These are phyloP conservation scores for Cladophialophora exuberans DNA, from an alignment of 2,329 filamentous ascomycete genomes.

Conservation along the genomic window DNA sequence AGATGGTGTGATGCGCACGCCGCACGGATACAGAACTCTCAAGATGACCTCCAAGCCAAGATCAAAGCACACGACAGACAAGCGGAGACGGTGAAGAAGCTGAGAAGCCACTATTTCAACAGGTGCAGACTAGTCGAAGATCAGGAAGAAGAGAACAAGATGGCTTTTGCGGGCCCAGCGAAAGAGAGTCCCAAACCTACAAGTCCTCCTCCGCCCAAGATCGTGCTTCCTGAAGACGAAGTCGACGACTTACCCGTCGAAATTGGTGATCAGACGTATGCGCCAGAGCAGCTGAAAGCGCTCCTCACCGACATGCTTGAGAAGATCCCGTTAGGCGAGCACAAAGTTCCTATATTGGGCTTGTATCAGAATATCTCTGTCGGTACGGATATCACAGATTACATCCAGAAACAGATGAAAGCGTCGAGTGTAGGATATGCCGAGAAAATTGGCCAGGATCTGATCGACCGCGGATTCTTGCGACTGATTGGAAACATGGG, in stretches of 20 bases:
- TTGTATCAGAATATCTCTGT: constrained; percentile 92
- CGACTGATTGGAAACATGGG: constrained; percentile 92
- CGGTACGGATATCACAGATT: constrained; percentile 93
- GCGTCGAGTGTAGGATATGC: constrained; percentile 85
- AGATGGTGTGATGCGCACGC: constrained; percentile 97
- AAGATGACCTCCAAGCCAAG: constrained; percentile 87
- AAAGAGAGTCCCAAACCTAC: constrained; percentile 62
- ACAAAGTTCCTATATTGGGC: constrained; percentile 92
- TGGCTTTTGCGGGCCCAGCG: constrained; percentile 88
- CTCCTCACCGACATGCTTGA: constrained; percentile 84
- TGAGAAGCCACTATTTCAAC: constrained; percentile 97
- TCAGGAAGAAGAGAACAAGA: constrained; percentile 96
- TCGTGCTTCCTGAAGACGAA: constrained; percentile 79
- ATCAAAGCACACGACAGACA: constrained; percentile 95
- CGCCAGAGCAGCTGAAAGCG: constrained; percentile 86
- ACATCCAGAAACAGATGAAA: constrained; percentile 85
- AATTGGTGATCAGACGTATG: constrained; percentile 85
- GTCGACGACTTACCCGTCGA: constrained; percentile 77
- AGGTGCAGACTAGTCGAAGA: constrained; percentile 97
- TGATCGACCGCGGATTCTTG: constrained; percentile 83
- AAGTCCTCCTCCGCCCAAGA: constrained; percentile 65
- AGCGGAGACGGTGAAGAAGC: constrained; percentile 85
- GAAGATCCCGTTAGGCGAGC: constrained; percentile 83
- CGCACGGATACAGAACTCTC: constrained; percentile 84
- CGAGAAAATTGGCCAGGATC: constrained; percentile 91